These are phyloP conservation scores for Apiospora pterosperma DNA, from an alignment of 2,329 filamentous ascomycete genomes.

Conservation along the genomic window DNA sequence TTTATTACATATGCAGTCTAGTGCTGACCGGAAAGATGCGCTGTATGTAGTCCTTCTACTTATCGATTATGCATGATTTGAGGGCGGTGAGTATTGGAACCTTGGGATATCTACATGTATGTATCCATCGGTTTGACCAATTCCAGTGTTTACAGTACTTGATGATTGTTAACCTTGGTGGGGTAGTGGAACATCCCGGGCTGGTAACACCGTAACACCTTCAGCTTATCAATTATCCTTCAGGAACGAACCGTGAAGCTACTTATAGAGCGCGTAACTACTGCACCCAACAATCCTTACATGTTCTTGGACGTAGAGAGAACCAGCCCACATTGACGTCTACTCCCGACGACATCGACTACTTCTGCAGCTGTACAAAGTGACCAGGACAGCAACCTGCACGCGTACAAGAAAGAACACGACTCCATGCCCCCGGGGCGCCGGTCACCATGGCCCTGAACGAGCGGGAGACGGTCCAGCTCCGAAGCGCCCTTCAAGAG, in stretches of 20 bases:
- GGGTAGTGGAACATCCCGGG: not conserved
- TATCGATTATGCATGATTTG: not conserved
- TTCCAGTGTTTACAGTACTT: not conserved
- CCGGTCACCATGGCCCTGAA: constrained; percentile 47
- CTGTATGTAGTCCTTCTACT: not conserved
- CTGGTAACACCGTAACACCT: not conserved
- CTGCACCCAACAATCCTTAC: not conserved
- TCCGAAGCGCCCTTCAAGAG: constrained; percentile 74
- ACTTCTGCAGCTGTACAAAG: not conserved
- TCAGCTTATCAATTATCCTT: not conserved
- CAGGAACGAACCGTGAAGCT: not conserved
- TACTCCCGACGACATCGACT: not conserved
- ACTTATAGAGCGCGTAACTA: not conserved
- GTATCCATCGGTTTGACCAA: not conserved
- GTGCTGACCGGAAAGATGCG: not conserved
- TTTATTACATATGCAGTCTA: not conserved
- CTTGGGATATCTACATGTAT: not conserved
- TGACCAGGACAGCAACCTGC: not conserved
- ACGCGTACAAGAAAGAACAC: not conserved
- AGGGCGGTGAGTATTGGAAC: not conserved
- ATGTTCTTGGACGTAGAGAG: not conserved
- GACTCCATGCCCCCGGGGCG: not conserved
- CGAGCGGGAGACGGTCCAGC: constrained; percentile 55
- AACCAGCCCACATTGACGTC: not conserved
- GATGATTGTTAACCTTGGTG: not conserved